phyloP scores from a whole-genome alignment of 768 basidiomycete genomes.

The Jaapia argillacea region DNA sequence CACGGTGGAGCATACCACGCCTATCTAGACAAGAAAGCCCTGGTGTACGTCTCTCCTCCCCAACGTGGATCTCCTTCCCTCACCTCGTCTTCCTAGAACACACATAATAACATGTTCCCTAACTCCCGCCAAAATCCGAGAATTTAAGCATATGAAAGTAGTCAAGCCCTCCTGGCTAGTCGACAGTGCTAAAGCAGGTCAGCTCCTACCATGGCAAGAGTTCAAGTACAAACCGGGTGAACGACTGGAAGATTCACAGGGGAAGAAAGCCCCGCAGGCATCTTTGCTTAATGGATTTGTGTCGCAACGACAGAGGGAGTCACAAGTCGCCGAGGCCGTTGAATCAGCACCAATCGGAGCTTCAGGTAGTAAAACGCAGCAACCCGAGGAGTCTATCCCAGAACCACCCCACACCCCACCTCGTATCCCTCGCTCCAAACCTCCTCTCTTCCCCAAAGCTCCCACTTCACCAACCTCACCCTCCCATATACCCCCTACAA shows the following conservation, averaged over 20 bases:
- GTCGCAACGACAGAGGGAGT: background rate
- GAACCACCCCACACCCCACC: constrained; percentile 5
- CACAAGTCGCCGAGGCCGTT: background rate
- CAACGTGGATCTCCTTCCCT: background rate
- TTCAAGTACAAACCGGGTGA: constrained; percentile 50
- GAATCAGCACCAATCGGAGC: background rate
- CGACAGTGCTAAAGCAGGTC: constrained; percentile 59
- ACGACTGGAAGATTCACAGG: constrained; percentile 40
- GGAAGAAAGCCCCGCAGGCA: constrained; percentile 28
- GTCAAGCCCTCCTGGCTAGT: constrained; percentile 84
- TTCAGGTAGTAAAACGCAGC: background rate
- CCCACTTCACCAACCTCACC: constrained; percentile 1
- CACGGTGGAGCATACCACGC: constrained; percentile 81
- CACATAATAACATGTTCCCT: constrained; percentile 89
- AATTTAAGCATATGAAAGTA: constrained; percentile 87
- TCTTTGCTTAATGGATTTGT: constrained; percentile 8
- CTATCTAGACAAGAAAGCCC: constrained; percentile 70
- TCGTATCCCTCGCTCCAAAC: constrained; percentile 9
- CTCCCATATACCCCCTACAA: constrained; percentile 14
- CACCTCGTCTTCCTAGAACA: constrained; percentile 37
- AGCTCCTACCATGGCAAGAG: constrained; percentile 71
- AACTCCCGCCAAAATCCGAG: constrained; percentile 81
- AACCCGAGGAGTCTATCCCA: background rate
- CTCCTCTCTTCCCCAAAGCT: too few relatives aligned
- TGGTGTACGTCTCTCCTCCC: constrained; percentile 45